Conservation (phyloP, 2,329 filamentous ascomycete genomes). For the Colletotrichum sublineola region DNA sequence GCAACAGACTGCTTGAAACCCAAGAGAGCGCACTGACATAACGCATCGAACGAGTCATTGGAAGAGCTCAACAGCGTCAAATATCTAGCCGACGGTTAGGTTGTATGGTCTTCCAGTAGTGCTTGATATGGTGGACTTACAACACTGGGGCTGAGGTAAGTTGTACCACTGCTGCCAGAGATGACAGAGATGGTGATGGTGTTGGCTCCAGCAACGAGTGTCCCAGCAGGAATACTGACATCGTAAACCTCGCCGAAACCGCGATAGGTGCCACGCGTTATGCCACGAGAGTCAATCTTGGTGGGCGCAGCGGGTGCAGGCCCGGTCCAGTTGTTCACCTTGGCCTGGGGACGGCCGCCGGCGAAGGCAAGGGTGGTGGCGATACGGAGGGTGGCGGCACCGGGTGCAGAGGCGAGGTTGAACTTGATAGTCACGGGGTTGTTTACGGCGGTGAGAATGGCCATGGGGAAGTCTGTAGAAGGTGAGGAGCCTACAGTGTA, state of each 20-base stretch:
- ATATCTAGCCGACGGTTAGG: constrained; percentile 33
- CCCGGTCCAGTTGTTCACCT: constrained; percentile 68
- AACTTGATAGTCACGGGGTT: constrained; percentile 72
- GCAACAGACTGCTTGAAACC: background rate
- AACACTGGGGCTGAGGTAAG: constrained; percentile 70
- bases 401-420: constrained; percentile 63
- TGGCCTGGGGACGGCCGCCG: constrained; percentile 68
- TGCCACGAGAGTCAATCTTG: constrained; percentile 74
- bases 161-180: constrained; percentile 69
- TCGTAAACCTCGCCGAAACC: constrained; percentile 75
- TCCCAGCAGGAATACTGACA: constrained; percentile 70
- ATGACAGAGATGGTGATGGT: constrained; percentile 72
- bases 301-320: constrained; percentile 65
- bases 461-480: constrained; percentile 72
- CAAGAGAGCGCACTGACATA: too few relatives aligned
- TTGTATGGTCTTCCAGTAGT: background rate
- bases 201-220: constrained; percentile 70
- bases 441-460: constrained; percentile 72
- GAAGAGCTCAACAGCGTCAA: constrained; percentile 43
- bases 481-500: constrained; percentile 71
- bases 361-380: constrained; percentile 75
- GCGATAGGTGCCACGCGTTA: constrained; percentile 75
- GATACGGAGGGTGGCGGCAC: constrained; percentile 71
- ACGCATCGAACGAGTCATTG: background rate
- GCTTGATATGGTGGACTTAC: constrained; percentile 45